Evolutionary conservation across 495 filamentous ascomycete species (phyloP).

Genomic region (Podospora appendiculata): DNA sequence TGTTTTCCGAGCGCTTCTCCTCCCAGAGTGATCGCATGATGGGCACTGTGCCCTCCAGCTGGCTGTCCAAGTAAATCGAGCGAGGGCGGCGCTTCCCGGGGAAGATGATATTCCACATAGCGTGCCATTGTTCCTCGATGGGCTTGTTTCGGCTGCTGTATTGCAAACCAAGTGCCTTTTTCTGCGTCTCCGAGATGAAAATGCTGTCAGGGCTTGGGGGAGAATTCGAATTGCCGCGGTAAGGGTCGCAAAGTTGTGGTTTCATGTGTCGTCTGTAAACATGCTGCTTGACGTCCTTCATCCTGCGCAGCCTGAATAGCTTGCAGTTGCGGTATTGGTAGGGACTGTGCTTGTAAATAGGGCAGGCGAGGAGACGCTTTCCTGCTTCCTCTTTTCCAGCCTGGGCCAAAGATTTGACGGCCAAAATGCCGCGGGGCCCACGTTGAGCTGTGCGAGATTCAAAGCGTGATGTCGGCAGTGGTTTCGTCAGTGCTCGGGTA

Average conservation of each 20-base stretch:
- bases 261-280: neutral
- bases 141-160: neutral
- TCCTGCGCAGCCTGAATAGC: neutral
- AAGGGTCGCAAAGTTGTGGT: neutral
- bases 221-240: neutral
- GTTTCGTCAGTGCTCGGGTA: no score
- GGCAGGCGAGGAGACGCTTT: neutral
- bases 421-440: no score
- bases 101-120: neutral
- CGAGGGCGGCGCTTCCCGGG: neutral
- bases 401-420: no score
- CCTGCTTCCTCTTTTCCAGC: no score
- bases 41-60: neutral
- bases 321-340: neutral
- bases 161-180: neutral
- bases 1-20: neutral
- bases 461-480: no score
- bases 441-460: no score
- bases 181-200: neutral
- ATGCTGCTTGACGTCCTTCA: neutral
- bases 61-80: neutral
- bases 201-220: neutral
- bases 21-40: neutral
- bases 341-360: neutral
- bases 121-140: neutral